These are phyloP conservation scores for Arthromyces matolae DNA, from an alignment of 768 basidiomycete species.

Conservation along the genomic window DNA sequence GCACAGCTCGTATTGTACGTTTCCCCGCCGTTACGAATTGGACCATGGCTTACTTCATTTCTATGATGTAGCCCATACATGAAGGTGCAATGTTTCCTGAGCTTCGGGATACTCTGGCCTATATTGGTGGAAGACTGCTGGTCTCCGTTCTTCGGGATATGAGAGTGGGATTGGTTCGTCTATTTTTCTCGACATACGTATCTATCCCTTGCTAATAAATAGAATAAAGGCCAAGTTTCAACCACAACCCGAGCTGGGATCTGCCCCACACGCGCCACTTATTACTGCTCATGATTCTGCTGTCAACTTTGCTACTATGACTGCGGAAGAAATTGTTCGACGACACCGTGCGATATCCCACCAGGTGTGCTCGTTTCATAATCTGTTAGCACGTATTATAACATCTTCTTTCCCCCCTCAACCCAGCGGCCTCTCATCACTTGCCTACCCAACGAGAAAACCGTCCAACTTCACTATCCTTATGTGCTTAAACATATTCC, in stretches of 20 bases:
- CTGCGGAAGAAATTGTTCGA: constrained; percentile 51
- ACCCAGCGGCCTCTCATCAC: constrained; percentile 32
- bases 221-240: constrained; percentile 42
- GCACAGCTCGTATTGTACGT: constrained; percentile 49
- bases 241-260: constrained; percentile 40
- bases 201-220: neutral
- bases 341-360: constrained; percentile 64
- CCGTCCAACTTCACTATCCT: constrained; percentile 39
- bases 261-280: constrained; percentile 50
- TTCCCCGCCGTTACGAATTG: neutral
- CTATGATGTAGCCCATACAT: constrained; percentile 45
- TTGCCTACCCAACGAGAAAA: constrained; percentile 28
- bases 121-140: constrained; percentile 63
- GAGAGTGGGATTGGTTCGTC: constrained; percentile 48
- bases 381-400: neutral
- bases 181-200: neutral
- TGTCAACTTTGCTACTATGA: constrained; percentile 55
- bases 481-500: constrained; percentile 15
- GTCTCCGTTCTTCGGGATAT: constrained; percentile 68
- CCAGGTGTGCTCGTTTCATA: constrained; percentile 41
- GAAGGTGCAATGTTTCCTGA: constrained; percentile 46
- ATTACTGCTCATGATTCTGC: constrained; percentile 51
- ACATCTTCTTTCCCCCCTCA: neutral
- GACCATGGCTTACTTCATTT: neutral
- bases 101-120: constrained; percentile 57